Evolutionary conservation across 352 stramenopile genomes (phyloP).

Genomic region (Pythium oligandrum): DNA sequence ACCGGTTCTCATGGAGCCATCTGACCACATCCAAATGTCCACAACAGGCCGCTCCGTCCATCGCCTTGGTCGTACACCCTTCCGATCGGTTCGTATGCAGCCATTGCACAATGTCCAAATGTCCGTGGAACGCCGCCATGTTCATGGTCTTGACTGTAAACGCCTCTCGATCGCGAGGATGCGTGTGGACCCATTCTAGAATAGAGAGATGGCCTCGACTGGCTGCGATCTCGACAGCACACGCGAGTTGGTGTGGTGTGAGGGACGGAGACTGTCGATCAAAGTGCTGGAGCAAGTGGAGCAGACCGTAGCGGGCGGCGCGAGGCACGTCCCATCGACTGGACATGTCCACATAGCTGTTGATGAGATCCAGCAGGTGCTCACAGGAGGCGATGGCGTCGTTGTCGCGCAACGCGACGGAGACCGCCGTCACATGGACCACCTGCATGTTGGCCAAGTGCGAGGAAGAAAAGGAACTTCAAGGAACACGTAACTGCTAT

Average conservation of each 20-base stretch:
- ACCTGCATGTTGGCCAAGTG: neutral
- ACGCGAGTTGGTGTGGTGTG: conserved; percentile 6
- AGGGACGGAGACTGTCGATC: neutral
- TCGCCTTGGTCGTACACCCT: conserved; percentile 17
- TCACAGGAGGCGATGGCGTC: conserved; percentile 4
- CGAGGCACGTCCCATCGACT: conserved; percentile 9
- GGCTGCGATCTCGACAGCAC: conserved; percentile 11
- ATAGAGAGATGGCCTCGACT: conserved; percentile 5
- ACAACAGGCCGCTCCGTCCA: conserved; percentile 10
- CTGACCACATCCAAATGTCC: conserved; percentile 5
- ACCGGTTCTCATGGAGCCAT: conserved; percentile 11
- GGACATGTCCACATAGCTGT: conserved; percentile 6
- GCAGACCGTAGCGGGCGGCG: conserved; percentile 7
- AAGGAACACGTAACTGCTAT: too few species aligned
- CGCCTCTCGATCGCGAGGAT: neutral
- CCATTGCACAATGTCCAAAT: conserved; percentile 20
- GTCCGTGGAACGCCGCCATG: conserved; percentile 18
- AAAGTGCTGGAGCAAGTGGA: conserved; percentile 8
- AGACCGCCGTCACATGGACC: conserved; percentile 2
- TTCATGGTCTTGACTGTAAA: conserved; percentile 8
- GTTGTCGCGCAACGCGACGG: conserved; percentile 6
- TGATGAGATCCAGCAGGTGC: conserved; percentile 2
- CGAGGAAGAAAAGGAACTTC: too few species aligned
- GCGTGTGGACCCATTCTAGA: conserved; percentile 10
- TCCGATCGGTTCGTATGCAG: conserved; percentile 27